These are phyloP conservation scores for Mrakia hoshinonis DNA, from an alignment of 768 basidiomycete genomes.

Conservation along the genomic window DNA sequence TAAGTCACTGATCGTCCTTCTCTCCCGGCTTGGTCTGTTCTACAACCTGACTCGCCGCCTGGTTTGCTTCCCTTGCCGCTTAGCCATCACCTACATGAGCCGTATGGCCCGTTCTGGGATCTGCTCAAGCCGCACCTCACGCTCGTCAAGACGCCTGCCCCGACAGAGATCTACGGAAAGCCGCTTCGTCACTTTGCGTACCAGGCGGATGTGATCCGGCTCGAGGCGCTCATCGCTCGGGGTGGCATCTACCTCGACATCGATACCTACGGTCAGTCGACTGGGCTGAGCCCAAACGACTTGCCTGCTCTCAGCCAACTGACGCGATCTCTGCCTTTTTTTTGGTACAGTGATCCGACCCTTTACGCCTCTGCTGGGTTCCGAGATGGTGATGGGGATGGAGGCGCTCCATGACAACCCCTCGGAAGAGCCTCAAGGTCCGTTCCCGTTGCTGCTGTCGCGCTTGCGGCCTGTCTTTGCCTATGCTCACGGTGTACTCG, in stretches of 20 bases:
- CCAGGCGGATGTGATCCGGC: slow-evolving; percentile 26
- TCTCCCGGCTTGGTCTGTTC: no score
- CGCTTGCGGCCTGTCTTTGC: no score
- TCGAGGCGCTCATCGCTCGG: slow-evolving; percentile 15
- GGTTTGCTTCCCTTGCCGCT: no score
- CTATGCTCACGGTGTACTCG: no score
- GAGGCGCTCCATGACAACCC: slow-evolving; percentile 22
- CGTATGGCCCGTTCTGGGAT: slow-evolving; percentile 41
- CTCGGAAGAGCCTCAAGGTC: slow-evolving; percentile 19
- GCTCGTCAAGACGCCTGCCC: slow-evolving; percentile 37
- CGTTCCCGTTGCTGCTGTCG: not conserved
- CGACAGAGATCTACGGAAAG: slow-evolving; percentile 35
- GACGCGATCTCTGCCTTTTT: not conserved
- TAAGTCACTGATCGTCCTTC: slow-evolving; percentile 32
- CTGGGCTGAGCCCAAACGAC: not conserved
- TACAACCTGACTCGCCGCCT: no score
- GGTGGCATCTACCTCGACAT: slow-evolving; percentile 30
- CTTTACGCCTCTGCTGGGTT: slow-evolving; percentile 11
- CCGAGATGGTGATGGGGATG: slow-evolving; percentile 22
- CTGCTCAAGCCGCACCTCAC: slow-evolving; percentile 37
- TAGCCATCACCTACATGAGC: slow-evolving; percentile 40
- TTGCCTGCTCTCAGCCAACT: not conserved
- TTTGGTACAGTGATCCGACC: slow-evolving; percentile 13
- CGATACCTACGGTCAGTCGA: slow-evolving; percentile 25
- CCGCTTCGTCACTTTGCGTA: slow-evolving; percentile 30